Evolutionary conservation across 208 protist species (phyloP), one percentile per base, ranked within the genome.

Genomic region (Crithidia sp.): DNA sequence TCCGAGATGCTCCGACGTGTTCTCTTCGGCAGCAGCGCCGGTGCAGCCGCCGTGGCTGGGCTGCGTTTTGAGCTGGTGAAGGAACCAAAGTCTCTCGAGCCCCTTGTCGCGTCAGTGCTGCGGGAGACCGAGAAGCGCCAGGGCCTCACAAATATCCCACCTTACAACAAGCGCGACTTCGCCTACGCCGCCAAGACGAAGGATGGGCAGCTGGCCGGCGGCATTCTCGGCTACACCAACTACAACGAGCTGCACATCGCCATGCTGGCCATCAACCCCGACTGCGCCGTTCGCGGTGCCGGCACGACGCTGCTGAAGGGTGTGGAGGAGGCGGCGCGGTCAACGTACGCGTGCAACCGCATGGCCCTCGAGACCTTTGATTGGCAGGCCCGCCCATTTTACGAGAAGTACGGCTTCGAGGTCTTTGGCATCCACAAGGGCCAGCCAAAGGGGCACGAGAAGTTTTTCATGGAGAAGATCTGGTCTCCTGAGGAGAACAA

Each of bases 311-410:
- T 84, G 14, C 40, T 87, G 52, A 60, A 60, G 10, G 54, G 14
- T 1, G 61, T 76, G 13, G 83, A 88, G 61, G 37, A 50, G 28
- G 6, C 71, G 2, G 78, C 66, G 50, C 61, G 70, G 0, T n/a
- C 49, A 2, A 47, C 67, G 55, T 65, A 58, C 28, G 44, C 50
- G 19, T 79, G 79, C 61, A 73, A 67, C 39, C 79, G 75, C 43
- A 3, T 88, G 36, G 73, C 60, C 9, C 60, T 88, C 5, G 77
- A 84, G 52, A 88, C 83, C 12, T 82, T 81, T 71, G 75, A 65
- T 67, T 88, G 83, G 83, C 83, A 88, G 73, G 83, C 83, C 3
- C 67, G 76, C 16, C 79, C 79, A 8, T 81, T 88, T 16, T 88
- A 88, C 54, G 83, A 88, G 49, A 71, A 67, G 41, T 28, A 63